A percentile compares a stretch with the other conserved stretches of the same genome.
Conservation (phyloP, 2,329 filamentous ascomycete genomes). For the Clonostachys chloroleuca region DNA sequence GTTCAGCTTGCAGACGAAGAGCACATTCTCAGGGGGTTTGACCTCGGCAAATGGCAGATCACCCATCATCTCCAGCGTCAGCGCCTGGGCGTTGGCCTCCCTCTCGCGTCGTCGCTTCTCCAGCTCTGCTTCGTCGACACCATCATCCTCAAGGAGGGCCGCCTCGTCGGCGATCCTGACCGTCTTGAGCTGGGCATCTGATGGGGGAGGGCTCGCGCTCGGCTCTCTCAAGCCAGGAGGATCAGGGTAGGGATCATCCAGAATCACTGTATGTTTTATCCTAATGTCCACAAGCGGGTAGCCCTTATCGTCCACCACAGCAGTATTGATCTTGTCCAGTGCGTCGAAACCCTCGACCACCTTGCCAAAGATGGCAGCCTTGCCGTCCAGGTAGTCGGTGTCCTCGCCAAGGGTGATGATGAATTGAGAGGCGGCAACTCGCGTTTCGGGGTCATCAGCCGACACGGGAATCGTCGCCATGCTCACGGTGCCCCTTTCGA, state of each 20-base stretch:
- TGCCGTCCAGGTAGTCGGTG: constrained; percentile 86
- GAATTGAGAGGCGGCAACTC: constrained; percentile 87
- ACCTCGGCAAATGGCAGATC: constrained; percentile 97
- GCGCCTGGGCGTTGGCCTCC: constrained; percentile 87
- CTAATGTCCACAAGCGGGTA: constrained; percentile 91
- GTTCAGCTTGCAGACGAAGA: constrained; percentile 98
- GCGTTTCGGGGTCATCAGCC: constrained; percentile 75
- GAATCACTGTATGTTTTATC: constrained; percentile 84
- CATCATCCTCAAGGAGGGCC: constrained; percentile 68
- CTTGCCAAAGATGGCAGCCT: constrained; percentile 91
- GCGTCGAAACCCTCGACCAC: constrained; percentile 95
- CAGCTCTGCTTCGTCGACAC: constrained; percentile 68
- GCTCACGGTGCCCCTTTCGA: constrained; percentile 86
- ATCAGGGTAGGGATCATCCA: constrained; percentile 91
- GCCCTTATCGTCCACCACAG: constrained; percentile 82
- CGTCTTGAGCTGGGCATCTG: constrained; percentile 81
- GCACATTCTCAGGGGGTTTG: constrained; percentile 91
- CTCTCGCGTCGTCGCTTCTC: constrained; percentile 81
- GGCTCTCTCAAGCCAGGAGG: constrained; percentile 73
- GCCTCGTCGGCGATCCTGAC: constrained; percentile 90
- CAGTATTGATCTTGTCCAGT: constrained; percentile 86
- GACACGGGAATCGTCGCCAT: constrained; percentile 87
- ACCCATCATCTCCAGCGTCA: constrained; percentile 96
- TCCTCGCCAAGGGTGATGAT: constrained; percentile 87
- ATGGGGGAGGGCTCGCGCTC: constrained; percentile 73